Base-by-base conservation (phyloP, 768 basidiomycete genomes). In the Coprinellus aureogranulatus region DNA sequence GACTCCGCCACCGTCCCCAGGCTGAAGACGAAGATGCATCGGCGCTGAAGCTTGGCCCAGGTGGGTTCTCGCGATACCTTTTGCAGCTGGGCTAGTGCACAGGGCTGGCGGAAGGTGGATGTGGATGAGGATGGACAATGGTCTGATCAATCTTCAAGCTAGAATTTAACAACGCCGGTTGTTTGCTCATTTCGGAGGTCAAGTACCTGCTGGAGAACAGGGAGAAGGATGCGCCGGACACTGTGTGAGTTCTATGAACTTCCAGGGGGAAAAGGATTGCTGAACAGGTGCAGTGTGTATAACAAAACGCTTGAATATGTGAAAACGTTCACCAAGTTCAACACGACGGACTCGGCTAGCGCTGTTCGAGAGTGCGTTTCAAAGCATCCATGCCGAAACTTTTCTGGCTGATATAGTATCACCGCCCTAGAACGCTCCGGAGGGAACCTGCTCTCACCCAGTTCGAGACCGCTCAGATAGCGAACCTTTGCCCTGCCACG, bases 151-250 rank as follows among this genome's bases (percentile, higher is more conserved):
- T 4, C 9, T 52, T 37, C 50, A 52, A 37, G 34, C 50, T 61
- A 92, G 93, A 92, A 68, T 95, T 95, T 75, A 92, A 92, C 75
- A 92, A 93, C 61, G 90, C 90, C 4, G 92, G 90, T 78, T 93
- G 90, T 71, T 71, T 96, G 67, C 81, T 94, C 64, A 93, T 95
- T 59, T 93, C 92, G 1, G 94, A 96, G 68, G 94, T 95, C 69
- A 92, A 92, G 67, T 90, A 94, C 68, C 75, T 96, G 48, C 77
- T 96, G 27, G 91, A 93, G 72, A 89, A 90, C 76, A 77, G 90
- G 63, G 87, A 92, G 72, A 90, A 92, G 71, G 89, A 90, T 65
- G 89, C 89, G 2, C 92, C 92, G 8, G 91, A 92, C 66, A 93
- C 91, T 56, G 83, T 86, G 93, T 93, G 67, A 59, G 87, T 30